These are phyloP conservation scores for Geotrichum phurueaensis DNA, from an alignment of 1,139 yeast species.

Conservation along the genomic window DNA sequence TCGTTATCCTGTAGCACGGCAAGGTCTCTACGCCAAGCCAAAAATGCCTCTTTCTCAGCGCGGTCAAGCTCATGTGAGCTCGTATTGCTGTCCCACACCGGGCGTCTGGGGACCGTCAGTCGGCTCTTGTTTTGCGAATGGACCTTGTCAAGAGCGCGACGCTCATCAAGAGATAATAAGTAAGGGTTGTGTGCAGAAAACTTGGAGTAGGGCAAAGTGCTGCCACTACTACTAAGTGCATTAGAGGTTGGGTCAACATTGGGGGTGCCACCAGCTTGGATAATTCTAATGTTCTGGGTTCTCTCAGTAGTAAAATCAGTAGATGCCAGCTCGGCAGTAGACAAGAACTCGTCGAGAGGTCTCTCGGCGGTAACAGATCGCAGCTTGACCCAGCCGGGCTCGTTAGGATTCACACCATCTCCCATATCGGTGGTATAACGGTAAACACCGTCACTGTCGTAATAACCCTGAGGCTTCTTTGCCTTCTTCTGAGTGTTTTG, in stretches of 20 bases:
- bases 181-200: constrained; percentile 45
- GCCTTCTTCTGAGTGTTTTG: constrained; percentile 68
- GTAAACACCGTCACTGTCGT: constrained; percentile 59
- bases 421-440: constrained; percentile 35
- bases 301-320: constrained; percentile 94
- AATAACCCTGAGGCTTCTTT: constrained; percentile 62
- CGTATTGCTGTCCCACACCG: constrained; percentile 67
- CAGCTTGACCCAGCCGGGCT: constrained; percentile 83
- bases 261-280: constrained; percentile 39
- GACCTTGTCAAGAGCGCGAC: constrained; percentile 45
- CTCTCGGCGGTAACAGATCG: constrained; percentile 93
- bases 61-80: constrained; percentile 75
- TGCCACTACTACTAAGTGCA: constrained; percentile 30
- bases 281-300: constrained; percentile 74
- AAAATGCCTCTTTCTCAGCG: constrained; percentile 82
- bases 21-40: constrained; percentile 87
- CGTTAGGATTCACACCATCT: constrained; percentile 44
- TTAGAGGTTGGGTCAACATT: constrained; percentile 3
- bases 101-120: constrained; percentile 92
- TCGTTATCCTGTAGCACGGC: constrained; percentile 77
- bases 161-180: constrained; percentile 63
- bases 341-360: constrained; percentile 87
- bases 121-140: constrained; percentile 57
- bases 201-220: constrained; percentile 20
- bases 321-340: constrained; percentile 92